phyloP scores from a whole-genome alignment of 352 stramenopile genomes.

The Phytophthora podocarpi region DNA sequence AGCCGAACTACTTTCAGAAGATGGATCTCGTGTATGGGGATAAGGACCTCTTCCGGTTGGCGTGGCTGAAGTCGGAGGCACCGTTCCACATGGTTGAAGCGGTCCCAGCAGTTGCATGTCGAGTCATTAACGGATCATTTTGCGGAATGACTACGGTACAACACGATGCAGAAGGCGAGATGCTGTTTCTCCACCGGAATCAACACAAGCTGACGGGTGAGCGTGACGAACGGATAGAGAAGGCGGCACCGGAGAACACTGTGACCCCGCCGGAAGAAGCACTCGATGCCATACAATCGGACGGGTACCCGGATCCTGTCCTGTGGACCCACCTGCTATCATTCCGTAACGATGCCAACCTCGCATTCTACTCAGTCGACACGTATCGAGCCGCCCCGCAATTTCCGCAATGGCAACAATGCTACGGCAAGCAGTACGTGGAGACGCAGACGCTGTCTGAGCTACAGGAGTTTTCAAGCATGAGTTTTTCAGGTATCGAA shows the following conservation, averaged over 20 bases:
- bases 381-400: background rate
- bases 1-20: conserved; percentile 52
- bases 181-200: conserved; percentile 73
- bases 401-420: conserved; percentile 10
- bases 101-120: conserved; percentile 41
- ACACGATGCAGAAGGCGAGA: conserved; percentile 43
- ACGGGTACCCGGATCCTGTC: conserved; percentile 4
- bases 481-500: conserved; percentile 35
- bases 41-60: conserved; percentile 77
- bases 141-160: conserved; percentile 78
- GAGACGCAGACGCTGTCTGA: conserved; percentile 30
- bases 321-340: conserved; percentile 44
- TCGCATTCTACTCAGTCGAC: conserved; percentile 1
- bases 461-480: conserved; percentile 13
- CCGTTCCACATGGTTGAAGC: conserved; percentile 57
- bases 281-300: background rate
- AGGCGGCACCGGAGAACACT: background rate
- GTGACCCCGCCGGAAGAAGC: background rate
- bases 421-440: conserved; percentile 42
- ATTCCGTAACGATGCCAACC: conserved; percentile 17
- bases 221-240: too few relatives aligned
- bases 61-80: conserved; percentile 67
- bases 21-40: conserved; percentile 62
- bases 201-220: conserved; percentile 52
- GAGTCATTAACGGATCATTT: conserved; percentile 35